phyloP scores from a whole-genome alignment of 176 grass and related monocot species.

The sorghum (Sorghum bicolor) region Sorghum_bicolor_NCBIv3 NC_012875.2:48693001-48693500 shows the following conservation, averaged over 20 bases:
- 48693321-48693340: conserved; percentile 13
- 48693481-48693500: background rate
- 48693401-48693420: background rate
- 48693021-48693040: background rate
- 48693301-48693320: conserved; percentile 32
- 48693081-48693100: background rate
- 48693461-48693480: background rate
- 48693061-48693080: background rate
- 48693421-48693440: background rate
- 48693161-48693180: conserved; percentile 1
- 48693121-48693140: background rate
- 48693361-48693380: background rate
- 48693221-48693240: background rate
- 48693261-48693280: background rate
- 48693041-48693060: background rate
- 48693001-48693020: background rate
- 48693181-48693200: conserved; percentile 49
- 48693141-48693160: background rate
- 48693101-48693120: background rate
- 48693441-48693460: conserved; percentile 4
- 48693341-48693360: conserved; percentile 10
- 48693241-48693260: background rate
- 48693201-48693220: conserved; percentile 40
- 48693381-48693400: background rate
- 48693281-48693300: conserved; percentile 41